A percentile compares a stretch with the other conserved stretches of the same genome.
Conservation (phyloP, 2,329 filamentous ascomycete genomes). For the Amauroascus niger region DNA sequence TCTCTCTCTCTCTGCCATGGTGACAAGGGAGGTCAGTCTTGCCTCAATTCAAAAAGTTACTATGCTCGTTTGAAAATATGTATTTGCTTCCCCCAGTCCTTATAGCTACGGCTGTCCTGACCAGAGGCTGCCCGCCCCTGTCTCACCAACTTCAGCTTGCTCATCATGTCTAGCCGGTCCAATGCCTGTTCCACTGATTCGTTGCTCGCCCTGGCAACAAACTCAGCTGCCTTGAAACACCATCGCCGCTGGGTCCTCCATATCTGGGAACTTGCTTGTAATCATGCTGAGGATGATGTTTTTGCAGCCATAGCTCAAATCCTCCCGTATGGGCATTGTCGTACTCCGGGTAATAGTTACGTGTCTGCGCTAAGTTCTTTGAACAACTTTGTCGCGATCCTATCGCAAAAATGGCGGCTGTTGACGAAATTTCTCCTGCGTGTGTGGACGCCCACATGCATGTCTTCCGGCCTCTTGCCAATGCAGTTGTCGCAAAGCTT, state of each 20-base stretch:
- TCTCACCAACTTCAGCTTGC: slow-evolving; percentile 61
- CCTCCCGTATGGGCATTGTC: slow-evolving; percentile 56
- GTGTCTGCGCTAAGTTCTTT: slow-evolving; percentile 54
- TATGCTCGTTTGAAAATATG: no score
- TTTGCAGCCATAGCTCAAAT: slow-evolving; percentile 56
- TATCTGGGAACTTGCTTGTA: slow-evolving; percentile 51
- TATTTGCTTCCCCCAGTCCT: no score
- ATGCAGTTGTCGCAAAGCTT: slow-evolving; percentile 68
- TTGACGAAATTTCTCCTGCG: slow-evolving; percentile 59
- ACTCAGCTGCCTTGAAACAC: slow-evolving; percentile 54
- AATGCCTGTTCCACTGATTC: slow-evolving; percentile 58
- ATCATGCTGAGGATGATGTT: slow-evolving; percentile 56
- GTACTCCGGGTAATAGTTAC: slow-evolving; percentile 61
- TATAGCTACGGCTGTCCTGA: slow-evolving; percentile 28
- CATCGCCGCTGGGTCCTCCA: slow-evolving; percentile 56
- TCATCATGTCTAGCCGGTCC: slow-evolving; percentile 61
- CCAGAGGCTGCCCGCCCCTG: slow-evolving; percentile 65
- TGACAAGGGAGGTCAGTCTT: no score
- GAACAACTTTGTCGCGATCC: slow-evolving; percentile 58
- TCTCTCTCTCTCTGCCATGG: no score
- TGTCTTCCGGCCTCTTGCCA: slow-evolving; percentile 53
- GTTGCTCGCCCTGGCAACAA: slow-evolving; percentile 58
- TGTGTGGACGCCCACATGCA: slow-evolving; percentile 68
- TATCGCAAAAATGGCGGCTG: slow-evolving; percentile 57
- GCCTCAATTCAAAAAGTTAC: no score